Evolutionary conservation across 495 filamentous ascomycete genomes (phyloP).

Genomic region (Bombardia bombarda): DNA sequence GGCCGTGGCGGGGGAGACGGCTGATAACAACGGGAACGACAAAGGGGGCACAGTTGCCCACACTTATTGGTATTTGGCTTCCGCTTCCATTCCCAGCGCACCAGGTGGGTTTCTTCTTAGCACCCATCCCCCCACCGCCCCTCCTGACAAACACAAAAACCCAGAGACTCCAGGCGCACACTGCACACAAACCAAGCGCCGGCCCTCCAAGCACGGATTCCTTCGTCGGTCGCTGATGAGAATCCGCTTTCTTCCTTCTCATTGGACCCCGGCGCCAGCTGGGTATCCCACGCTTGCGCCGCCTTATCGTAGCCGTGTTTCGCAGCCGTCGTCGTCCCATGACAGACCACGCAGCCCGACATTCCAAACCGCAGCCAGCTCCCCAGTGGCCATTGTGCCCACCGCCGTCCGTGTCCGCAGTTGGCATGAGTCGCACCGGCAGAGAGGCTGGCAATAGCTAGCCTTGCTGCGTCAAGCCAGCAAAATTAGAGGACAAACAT

Average conservation of each 20-base stretch:
- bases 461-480: background rate
- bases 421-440: background rate
- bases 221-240: background rate
- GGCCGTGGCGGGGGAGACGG: conserved; percentile 25
- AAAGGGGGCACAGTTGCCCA: background rate
- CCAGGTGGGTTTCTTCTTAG: too few species aligned
- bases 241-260: too few species aligned
- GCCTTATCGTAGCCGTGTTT: background rate
- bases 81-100: too few species aligned
- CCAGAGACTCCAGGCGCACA: background rate
- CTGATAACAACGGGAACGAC: conserved; percentile 8
- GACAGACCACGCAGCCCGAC: background rate
- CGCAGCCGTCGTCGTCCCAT: background rate
- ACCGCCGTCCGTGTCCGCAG: background rate
- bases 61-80: too few species aligned
- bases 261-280: background rate
- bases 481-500: background rate
- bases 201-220: background rate
- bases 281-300: background rate
- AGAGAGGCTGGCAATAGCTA: background rate
- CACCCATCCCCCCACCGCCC: background rate
- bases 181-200: too few species aligned
- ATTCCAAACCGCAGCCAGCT: background rate
- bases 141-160: background rate
- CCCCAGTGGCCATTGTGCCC: background rate